Percentiles rank a stretch among this genome's conserved stretches.
These are phyloP conservation scores for Lactifluus pinguis DNA, from an alignment of 768 basidiomycete species.

Conservation along the genomic window DNA sequence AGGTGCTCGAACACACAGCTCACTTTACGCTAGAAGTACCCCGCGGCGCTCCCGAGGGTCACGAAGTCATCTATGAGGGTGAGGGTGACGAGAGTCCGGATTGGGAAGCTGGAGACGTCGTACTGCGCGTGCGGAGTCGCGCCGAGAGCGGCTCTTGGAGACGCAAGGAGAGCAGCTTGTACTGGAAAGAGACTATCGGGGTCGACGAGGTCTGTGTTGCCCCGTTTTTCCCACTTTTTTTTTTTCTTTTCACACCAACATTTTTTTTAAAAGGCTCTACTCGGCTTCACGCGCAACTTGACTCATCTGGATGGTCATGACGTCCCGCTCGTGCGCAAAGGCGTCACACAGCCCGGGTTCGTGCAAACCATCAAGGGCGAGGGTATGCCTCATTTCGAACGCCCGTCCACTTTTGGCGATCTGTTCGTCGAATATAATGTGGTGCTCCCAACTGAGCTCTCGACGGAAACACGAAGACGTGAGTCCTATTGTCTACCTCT, in stretches of 20 bases:
- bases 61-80: conserved; percentile 90
- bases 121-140: conserved; percentile 74
- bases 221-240: not conserved
- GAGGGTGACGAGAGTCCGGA: conserved; percentile 95
- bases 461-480: conserved; percentile 65
- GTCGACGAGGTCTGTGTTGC: conserved; percentile 65
- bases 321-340: conserved; percentile 58
- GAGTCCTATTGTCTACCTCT: conserved; percentile 29
- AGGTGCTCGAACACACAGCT: conserved; percentile 73
- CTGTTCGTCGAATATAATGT: conserved; percentile 92
- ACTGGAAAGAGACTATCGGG: conserved; percentile 87
- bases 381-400: conserved; percentile 74
- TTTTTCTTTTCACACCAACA: not conserved
- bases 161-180: conserved; percentile 83
- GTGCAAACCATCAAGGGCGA: conserved; percentile 82
- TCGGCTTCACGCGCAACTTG: conserved; percentile 90
- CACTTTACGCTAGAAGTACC: conserved; percentile 80
- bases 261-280: conserved; percentile 59
- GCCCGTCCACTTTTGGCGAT: conserved; percentile 52
- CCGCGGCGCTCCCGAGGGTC: conserved; percentile 86
- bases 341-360: conserved; percentile 90
- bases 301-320: conserved; percentile 86
- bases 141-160: conserved; percentile 74
- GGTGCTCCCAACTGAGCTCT: conserved; percentile 70
- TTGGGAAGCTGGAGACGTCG: conserved; percentile 91